Conservation (phyloP, 2,329 filamentous ascomycete species). For the Dendrostoma leiphaemia region DNA sequence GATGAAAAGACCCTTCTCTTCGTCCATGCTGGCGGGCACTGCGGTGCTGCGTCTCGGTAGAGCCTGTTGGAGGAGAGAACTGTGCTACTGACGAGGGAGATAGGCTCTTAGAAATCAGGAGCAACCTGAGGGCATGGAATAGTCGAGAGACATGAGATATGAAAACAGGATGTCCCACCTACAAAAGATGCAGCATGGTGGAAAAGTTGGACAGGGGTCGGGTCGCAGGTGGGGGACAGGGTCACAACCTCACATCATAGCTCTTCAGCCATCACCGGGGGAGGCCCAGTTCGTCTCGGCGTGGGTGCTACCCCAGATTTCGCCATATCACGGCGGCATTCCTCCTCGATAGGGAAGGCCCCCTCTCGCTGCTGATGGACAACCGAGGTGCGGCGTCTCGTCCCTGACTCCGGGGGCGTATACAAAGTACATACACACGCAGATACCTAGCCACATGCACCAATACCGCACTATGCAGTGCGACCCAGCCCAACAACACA, state of each 20-base stretch:
- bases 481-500: background rate
- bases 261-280: background rate
- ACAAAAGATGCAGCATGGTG: conserved; percentile 3
- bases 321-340: conserved; percentile 4
- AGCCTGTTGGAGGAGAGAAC: background rate
- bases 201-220: conserved; percentile 8
- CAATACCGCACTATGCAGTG: background rate
- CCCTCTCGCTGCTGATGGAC: background rate
- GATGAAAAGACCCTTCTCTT: background rate
- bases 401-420: background rate
- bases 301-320: conserved; percentile 11
- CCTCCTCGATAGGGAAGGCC: conserved; percentile 4
- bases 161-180: conserved; percentile 5
- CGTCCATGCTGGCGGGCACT: background rate
- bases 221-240: background rate
- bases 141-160: background rate
- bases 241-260: conserved; percentile 2
- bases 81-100: background rate
- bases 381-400: background rate
- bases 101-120: background rate
- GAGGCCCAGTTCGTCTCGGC: conserved; percentile 2
- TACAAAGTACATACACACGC: background rate
- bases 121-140: background rate
- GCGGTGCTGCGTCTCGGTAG: background rate
- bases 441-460: background rate